A percentile compares a stretch with the other conserved stretches of the same genome.
phyloP scores from a whole-genome alignment of 2,329 filamentous ascomycete species.

The Hypoxylon sp. region DNA sequence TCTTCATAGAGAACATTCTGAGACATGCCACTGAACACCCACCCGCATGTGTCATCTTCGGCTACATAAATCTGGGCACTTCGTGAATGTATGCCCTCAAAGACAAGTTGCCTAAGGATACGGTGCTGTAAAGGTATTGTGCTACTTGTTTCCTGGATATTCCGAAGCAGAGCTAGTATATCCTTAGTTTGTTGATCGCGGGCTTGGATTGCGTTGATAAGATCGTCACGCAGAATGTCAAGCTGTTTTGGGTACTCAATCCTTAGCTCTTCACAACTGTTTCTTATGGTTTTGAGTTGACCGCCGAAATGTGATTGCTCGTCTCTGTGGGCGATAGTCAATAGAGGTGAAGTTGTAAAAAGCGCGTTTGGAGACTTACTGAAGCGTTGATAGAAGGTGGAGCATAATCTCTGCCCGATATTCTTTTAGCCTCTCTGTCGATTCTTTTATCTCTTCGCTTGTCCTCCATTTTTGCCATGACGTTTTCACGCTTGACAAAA shows the following conservation, averaged over 20 bases:
- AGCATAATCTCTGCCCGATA: conserved; percentile 1
- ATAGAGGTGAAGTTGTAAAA: background rate
- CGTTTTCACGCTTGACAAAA: background rate
- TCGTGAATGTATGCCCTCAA: background rate
- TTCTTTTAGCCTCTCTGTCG: background rate
- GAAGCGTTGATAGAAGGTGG: background rate
- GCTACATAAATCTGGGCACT: background rate
- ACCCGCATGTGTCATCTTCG: background rate
- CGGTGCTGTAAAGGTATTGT: background rate
- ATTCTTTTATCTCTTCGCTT: background rate
- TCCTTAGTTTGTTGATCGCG: background rate
- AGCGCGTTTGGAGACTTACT: background rate
- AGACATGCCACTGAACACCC: background rate
- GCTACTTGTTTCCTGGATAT: background rate
- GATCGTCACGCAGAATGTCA: background rate
- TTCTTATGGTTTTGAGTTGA: background rate
- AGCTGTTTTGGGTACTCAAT: background rate
- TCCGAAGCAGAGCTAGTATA: background rate
- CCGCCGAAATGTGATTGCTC: background rate
- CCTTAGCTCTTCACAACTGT: background rate
- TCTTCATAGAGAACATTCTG: background rate
- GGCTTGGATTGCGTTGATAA: background rate
- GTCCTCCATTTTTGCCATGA: background rate
- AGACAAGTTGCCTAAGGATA: background rate
- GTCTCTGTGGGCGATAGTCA: background rate